A percentile compares a stretch with the other conserved stretches of the same genome.
Conservation (phyloP, 1,284 basidiomycete genomes). For the Puccinia coronata region DNA sequence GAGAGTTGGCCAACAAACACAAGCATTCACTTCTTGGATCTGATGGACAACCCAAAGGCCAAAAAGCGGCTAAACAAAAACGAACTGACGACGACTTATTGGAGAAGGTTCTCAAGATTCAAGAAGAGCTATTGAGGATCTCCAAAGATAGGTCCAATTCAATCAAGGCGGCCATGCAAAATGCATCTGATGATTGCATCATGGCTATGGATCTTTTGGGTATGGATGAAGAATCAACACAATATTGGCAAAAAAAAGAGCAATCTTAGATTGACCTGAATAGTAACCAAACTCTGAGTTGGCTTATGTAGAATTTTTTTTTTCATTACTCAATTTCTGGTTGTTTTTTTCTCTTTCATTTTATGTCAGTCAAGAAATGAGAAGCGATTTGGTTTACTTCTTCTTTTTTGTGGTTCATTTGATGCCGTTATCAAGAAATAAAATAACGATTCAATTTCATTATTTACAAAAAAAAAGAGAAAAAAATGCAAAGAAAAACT, state of each 20-base stretch:
- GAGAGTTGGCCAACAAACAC: too few species aligned
- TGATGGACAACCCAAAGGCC: background rate
- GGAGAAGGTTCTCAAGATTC: background rate
- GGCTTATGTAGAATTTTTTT: background rate
- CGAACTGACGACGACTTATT: background rate
- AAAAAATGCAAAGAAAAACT: too few species aligned
- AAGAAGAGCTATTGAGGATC: too few species aligned
- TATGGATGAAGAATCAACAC: background rate
- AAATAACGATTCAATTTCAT: too few species aligned
- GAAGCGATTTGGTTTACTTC: too few species aligned
- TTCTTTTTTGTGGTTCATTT: too few species aligned
- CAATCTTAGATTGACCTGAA: background rate
- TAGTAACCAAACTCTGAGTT: background rate
- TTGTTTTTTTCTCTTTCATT: background rate
- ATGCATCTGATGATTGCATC: background rate
- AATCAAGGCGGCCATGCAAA: background rate
- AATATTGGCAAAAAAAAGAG: constrained; percentile 1
- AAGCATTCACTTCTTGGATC: background rate
- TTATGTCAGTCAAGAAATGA: too few species aligned
- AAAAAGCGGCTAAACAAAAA: background rate
- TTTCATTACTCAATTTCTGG: background rate
- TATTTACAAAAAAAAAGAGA: too few species aligned
- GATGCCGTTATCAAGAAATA: too few species aligned
- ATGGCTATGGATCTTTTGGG: constrained; percentile 4
- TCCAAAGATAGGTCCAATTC: background rate